Percentiles rank a stretch among this genome's conserved stretches.
Conservation (phyloP, 2,329 filamentous ascomycete species). For the Talaromyces sp. region DNA sequence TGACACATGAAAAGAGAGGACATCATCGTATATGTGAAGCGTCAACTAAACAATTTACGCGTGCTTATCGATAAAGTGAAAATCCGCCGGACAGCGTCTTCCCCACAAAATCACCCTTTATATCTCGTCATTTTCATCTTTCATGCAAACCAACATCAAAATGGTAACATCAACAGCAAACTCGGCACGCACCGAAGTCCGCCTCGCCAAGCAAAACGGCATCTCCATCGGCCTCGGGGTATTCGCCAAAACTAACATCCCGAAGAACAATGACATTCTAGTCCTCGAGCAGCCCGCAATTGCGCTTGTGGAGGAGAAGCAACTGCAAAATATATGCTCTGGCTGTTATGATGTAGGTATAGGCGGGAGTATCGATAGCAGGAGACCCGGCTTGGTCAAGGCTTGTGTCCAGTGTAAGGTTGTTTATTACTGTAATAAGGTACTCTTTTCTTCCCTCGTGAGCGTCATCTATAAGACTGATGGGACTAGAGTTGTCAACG, state of each 20-base stretch:
- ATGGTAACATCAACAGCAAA: not conserved
- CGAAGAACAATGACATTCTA: slow-evolving; percentile 49
- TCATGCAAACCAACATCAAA: not conserved
- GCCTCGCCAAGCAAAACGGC: slow-evolving; percentile 1
- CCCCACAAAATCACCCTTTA: not conserved
- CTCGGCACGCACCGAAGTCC: not conserved
- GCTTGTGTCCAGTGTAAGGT: slow-evolving; percentile 57
- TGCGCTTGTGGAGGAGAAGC: slow-evolving; percentile 51
- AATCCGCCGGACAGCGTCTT: not conserved
- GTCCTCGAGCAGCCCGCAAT: slow-evolving; percentile 47
- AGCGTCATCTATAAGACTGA: not conserved
- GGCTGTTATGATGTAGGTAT: slow-evolving; percentile 51
- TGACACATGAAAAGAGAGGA: not conserved
- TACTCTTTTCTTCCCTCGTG: slow-evolving; percentile 26
- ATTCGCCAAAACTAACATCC: slow-evolving; percentile 51
- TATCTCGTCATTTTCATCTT: not conserved
- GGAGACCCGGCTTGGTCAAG: slow-evolving; percentile 39
- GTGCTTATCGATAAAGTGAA: slow-evolving; percentile 3
- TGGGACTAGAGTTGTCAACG: slow-evolving; percentile 53
- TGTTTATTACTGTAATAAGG: slow-evolving; percentile 60
- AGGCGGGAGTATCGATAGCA: slow-evolving; percentile 22
- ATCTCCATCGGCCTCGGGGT: slow-evolving; percentile 51
- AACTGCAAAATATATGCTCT: slow-evolving; percentile 55
- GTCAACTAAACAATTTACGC: not conserved
- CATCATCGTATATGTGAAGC: not conserved